Evolutionary conservation across 73 alveolate species (phyloP).

Genomic region (Blepharisma japonicum): DNA sequence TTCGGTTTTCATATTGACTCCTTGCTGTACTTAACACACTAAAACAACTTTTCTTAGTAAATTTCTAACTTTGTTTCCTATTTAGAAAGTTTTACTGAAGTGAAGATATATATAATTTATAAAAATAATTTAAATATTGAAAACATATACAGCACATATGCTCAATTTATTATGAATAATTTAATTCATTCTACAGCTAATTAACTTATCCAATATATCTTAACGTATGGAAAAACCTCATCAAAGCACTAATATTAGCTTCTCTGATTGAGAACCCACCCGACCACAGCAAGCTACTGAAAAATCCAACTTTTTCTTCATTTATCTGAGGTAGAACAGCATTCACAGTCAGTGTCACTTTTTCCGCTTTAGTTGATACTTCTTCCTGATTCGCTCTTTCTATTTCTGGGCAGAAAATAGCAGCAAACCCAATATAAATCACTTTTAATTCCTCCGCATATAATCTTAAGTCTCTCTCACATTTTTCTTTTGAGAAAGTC

Average conservation of each 20-base stretch:
- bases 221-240: slow-evolving; percentile 18
- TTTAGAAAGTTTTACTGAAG: too few relatives aligned
- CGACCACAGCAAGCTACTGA: neutral
- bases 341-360: neutral
- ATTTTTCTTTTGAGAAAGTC: slow-evolving; percentile 1
- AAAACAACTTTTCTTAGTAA: too few relatives aligned
- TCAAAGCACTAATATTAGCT: slow-evolving; percentile 8
- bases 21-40: too few relatives aligned
- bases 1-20: too few relatives aligned
- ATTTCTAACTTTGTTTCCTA: too few relatives aligned
- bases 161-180: too few relatives aligned
- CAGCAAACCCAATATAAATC: neutral
- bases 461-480: slow-evolving; percentile 20
- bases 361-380: neutral
- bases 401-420: slow-evolving; percentile 3
- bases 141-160: too few relatives aligned
- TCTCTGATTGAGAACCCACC: slow-evolving; percentile 25
- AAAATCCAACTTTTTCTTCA: slow-evolving; percentile 17
- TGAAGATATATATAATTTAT: too few relatives aligned
- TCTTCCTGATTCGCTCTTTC: neutral
- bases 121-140: too few relatives aligned
- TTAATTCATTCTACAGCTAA: neutral
- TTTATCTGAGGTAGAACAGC: slow-evolving; percentile 12
- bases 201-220: slow-evolving; percentile 12
- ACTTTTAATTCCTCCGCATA: slow-evolving; percentile 23